Conservation (phyloP, 129 eudicot species). For the Smallanthus sonchifolius region DNA sequence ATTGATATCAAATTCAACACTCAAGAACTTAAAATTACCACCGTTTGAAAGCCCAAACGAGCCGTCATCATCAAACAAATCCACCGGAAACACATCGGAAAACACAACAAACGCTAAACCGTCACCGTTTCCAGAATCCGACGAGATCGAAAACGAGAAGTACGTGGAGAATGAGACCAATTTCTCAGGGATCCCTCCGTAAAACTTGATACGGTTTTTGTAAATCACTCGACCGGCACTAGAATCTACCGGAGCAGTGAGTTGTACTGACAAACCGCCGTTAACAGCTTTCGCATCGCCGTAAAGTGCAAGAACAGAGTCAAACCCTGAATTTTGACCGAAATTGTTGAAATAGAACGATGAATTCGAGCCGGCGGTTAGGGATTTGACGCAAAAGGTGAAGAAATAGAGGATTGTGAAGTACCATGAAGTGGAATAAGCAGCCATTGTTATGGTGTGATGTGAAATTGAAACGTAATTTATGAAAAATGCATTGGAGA, state of each 20-base stretch:
- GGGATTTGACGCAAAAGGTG: constrained; percentile 36
- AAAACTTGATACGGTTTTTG: constrained; percentile 54
- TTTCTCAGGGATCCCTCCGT: constrained; percentile 39
- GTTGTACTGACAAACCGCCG: constrained; percentile 40
- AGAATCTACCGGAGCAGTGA: constrained; percentile 39
- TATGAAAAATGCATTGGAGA: constrained; percentile 24
- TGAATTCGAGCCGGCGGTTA: constrained; percentile 36
- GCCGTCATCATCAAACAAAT: constrained; percentile 39
- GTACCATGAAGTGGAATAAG: constrained; percentile 39
- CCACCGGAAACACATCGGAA: constrained; percentile 41
- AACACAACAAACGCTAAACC: constrained; percentile 63
- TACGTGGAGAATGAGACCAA: constrained; percentile 57
- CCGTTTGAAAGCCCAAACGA: constrained; percentile 46
- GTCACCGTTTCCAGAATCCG: constrained; percentile 33
- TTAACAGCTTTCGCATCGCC: constrained; percentile 59
- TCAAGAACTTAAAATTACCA: constrained; percentile 33
- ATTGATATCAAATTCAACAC: constrained; percentile 50
- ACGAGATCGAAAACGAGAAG: constrained; percentile 47
- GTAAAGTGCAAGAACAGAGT: constrained; percentile 44
- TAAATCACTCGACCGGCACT: constrained; percentile 60
- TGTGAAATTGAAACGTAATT: constrained; percentile 17
- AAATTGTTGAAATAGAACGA: constrained; percentile 51
- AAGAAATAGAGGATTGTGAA: constrained; percentile 28
- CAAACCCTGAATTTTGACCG: constrained; percentile 38
- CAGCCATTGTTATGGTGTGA: constrained; percentile 37